Conservation (phyloP, 495 filamentous ascomycete genomes). For the Pyronema omphalodes region DNA sequence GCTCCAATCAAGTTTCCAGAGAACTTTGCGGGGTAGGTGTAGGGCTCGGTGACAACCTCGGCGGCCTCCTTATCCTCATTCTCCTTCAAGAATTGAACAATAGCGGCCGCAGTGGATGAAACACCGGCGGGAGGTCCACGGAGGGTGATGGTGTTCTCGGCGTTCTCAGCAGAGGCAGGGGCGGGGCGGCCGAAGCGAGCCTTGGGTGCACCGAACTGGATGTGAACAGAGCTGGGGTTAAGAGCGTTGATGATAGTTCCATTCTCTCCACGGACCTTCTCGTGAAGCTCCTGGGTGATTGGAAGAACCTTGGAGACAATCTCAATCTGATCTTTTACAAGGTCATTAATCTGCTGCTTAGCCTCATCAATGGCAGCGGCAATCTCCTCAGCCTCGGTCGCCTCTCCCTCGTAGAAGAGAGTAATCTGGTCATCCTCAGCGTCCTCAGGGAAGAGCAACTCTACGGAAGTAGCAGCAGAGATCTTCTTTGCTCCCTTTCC, state of each 20-base stretch:
- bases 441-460: conserved; percentile 19
- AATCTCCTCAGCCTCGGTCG: conserved; percentile 20
- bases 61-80: conserved; percentile 76
- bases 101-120: conserved; percentile 46
- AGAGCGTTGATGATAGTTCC: conserved; percentile 27
- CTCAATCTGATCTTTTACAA: conserved; percentile 54
- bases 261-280: conserved; percentile 49
- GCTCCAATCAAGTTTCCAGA: conserved; percentile 87
- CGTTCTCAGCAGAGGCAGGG: conserved; percentile 37
- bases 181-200: conserved; percentile 31
- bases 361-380: conserved; percentile 35
- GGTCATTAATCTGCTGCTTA: conserved; percentile 44
- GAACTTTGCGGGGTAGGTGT: conserved; percentile 86
- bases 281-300: conserved; percentile 47
- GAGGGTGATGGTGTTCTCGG: conserved; percentile 42
- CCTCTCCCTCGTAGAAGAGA: conserved; percentile 28
- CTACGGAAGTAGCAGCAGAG: conserved; percentile 9
- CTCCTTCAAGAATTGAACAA: conserved; percentile 62
- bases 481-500: conserved; percentile 13
- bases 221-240: conserved; percentile 16
- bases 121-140: conserved; percentile 59
- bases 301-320: conserved; percentile 47
- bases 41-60: conserved; percentile 52
- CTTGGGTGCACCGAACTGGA: conserved; percentile 16
- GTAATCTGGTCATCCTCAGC: conserved; percentile 16